Evolutionary conservation across 495 filamentous ascomycete species (phyloP), one percentile per base, ranked within the genome.

Genomic region (Xylaria telfairii): DNA sequence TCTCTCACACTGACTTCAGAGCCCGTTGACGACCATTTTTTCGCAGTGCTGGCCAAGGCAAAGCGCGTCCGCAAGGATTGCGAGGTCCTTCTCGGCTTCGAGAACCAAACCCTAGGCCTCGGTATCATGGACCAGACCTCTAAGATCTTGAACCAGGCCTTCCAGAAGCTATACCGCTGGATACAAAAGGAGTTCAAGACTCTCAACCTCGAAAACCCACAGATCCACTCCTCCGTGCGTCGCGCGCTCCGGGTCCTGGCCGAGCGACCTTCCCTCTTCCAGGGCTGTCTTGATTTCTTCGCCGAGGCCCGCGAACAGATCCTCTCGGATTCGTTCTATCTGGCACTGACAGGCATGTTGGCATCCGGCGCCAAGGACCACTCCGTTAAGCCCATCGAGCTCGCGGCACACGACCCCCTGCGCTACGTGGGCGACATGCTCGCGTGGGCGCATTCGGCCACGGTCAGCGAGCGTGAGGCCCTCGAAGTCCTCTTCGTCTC

Each of bases 391-490:
- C 94, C 96, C 0, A 99, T 99, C 73, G 96, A 99, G 77, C 87
- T 97, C 56, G 92, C 90, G 41, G 94, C 96, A 13, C 94, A 98
- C 75, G 96, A 99, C 76, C 92, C 93, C 15, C 82, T 99, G 17
- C 87, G 96, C 42, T 99, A 98, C 76, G 90, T 97, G 24, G 95
- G 96, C 26, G 96, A 99, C 77, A 98, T 99, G 95, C 87, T 98
- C 19, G 96, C 96, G 7, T 99, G 96, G 96, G 89, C 90, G 3
- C 96, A 99, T 77, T 98, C 96, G 0, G 91, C 94, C 7, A 89
- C 95, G 0, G 96, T 98, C 0, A 95, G 94, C 24, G 96, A 99
- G 80, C 87, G 93, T 53, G 96, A 99, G 79, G 93, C 95, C 2
- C 84, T 99, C 21, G 96, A 98, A 76, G 90, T 92, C 4, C 82